Evolutionary conservation across 305 asterid species (phyloP).

Genomic region (Solanum hybrid): DNA sequence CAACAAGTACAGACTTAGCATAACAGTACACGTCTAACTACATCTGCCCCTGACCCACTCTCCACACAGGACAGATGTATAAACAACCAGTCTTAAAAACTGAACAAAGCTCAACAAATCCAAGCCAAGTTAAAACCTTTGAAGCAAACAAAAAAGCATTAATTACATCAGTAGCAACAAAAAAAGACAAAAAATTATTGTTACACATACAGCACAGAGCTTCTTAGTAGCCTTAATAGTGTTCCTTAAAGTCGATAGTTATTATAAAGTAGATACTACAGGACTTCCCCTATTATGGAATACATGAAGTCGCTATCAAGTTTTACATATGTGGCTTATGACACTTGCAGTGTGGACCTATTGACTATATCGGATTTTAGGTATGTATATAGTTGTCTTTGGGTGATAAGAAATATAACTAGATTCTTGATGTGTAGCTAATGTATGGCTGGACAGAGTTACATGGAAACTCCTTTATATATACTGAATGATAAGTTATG

Average conservation of each 20-base stretch:
- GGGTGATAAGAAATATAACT: background rate
- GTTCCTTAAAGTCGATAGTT: background rate
- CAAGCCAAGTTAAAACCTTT: background rate
- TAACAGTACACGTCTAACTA: background rate
- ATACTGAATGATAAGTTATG: background rate
- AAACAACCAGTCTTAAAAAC: background rate
- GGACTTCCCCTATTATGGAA: background rate
- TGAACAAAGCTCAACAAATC: background rate
- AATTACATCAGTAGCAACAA: background rate
- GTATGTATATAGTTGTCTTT: background rate
- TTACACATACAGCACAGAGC: slow-evolving; percentile 73
- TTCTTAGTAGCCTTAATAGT: slow-evolving; percentile 46
- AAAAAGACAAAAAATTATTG: background rate
- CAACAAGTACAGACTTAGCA: background rate
- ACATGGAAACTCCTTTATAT: background rate
- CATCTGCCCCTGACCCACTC: background rate
- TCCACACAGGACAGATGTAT: background rate
- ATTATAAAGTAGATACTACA: background rate
- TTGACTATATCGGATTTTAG: background rate
- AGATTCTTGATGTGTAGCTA: background rate
- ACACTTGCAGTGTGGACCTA: background rate
- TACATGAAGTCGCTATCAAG: background rate
- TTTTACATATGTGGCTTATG: background rate
- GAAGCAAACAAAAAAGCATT: background rate
- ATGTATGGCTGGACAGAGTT: too few relatives aligned